Base-by-base conservation (phyloP, 2,329 filamentous ascomycete species). In the Phialocephala subalpina region DNA sequence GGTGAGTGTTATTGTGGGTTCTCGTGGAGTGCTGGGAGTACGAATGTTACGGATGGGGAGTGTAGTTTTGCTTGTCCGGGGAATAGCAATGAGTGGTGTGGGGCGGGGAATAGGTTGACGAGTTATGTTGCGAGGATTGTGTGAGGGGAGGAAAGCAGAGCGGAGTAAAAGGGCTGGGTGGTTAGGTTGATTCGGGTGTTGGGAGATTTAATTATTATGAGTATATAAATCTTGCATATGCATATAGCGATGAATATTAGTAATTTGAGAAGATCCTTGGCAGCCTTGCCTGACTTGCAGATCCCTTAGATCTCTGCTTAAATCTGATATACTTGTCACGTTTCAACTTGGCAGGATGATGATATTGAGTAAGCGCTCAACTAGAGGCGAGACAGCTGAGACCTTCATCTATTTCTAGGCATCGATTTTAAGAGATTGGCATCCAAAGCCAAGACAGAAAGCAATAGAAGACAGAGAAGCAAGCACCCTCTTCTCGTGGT, bases 1-100 rank as follows among this genome's bases (percentile, higher is more conserved):
- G 70, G 69, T 20, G 75, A 79, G 66, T 78, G 77, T 45, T 77
- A 72, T 63, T 77, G 70, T 45, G 66, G 67, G 8, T 67, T 66
- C 42, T 27, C 16, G 4, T 65, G 68, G 20, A 65, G 63, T 59
- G 59, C 49, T 1, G 69, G 69, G 1, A 67, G 62, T 52, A 38
- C 61, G 3, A 22, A 45, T 27, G 67, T 65, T 3, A 58, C 65
- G 11, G 60, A 67, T 5, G 42, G 47, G 9, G 69, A 72, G 20
- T 72, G 70, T 49, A 60, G 25, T 14, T 68, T 69, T 40, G 5
- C 29, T 0, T 70, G 69, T 45, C 62, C 66, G n/a, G 69, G 69
- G 9, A 59, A 69, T 63, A 14, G 49, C 9, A 27, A 56, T 14
- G 67, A 72, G 52, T 69, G 47, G 29, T 71, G 67, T 66, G 12